Base-by-base conservation (phyloP, 2,329 filamentous ascomycete species). In the Setomelanomma holmii region DNA sequence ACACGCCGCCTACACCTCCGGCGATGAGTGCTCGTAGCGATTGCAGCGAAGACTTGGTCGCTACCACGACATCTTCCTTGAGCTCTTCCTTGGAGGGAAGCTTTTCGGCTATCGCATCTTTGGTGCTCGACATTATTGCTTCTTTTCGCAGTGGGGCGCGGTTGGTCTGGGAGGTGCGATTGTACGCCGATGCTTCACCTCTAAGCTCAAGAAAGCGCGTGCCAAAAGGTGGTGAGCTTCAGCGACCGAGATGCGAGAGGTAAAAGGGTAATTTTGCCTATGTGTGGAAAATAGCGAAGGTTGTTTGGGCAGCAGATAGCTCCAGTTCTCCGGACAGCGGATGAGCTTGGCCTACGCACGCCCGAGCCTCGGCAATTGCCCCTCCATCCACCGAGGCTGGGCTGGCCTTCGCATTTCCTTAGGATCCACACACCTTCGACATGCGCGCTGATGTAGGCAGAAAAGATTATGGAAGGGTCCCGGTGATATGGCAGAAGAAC, bases 1-100 rank as follows among this genome's bases (percentile, higher is more conserved):
- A 98, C 41, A 99, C 77, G 66, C 95, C 95, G 64, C 95, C 95
- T 54, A 96, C 96, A 57, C 92, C 95, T 66, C 95, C 95, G 6
- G 93, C 93, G 7, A 84, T 88, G 45, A 99, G 84, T 36, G 93
- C 95, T 54, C 93, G 89, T 58, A 96, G 76, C 74, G 85, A 86
- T 48, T 86, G 83, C 40, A 88, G 69, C 1, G 84, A 83, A 41
- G 78, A 78, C 63, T 84, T 83, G 7, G 79, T 76, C 3, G 79
- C 80, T 36, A 76, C 75, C 45, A 77, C 76, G 49, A 80, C 80
- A 73, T 82, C 79, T 58, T 83, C 72, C 58, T 83, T 83, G 54
- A 84, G 66, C 64, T 83, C 79, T 44, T 78, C 75, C 14, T 54
- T 61, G 5, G 64, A 71, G 19, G 71, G 72, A 30, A 75, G 57